phyloP scores from a whole-genome alignment of 352 stramenopile species.

The Phytophthora sojae region DNA sequence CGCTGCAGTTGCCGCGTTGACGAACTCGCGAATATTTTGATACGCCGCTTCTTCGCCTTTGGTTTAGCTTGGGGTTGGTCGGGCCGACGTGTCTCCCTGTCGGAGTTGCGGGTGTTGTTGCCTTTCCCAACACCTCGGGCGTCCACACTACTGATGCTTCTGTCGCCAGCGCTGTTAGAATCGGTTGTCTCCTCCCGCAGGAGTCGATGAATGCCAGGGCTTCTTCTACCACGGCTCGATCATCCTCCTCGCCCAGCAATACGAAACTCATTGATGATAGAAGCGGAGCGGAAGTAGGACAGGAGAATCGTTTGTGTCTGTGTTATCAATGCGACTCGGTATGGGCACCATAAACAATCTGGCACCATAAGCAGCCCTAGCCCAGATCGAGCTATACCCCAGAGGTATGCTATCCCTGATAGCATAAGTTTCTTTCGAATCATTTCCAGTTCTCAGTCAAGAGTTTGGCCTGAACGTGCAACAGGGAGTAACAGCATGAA shows the following conservation, averaged over 20 bases:
- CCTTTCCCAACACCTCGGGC: background rate
- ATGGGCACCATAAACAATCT: no score
- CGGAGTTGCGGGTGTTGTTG: background rate
- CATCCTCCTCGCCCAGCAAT: constrained; percentile 10
- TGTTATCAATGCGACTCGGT: no score
- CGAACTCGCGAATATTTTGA: constrained; percentile 30
- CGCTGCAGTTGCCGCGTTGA: constrained; percentile 28
- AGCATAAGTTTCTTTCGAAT: no score
- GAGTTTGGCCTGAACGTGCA: no score
- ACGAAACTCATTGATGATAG: constrained; percentile 20
- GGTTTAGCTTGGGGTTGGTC: background rate
- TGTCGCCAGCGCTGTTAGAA: background rate
- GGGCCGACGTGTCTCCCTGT: background rate
- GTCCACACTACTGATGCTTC: background rate
- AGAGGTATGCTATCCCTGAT: no score
- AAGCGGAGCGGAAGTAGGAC: no score
- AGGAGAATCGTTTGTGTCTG: no score
- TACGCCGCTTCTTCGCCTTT: constrained; percentile 20
- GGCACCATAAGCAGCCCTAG: no score
- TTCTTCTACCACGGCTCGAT: constrained; percentile 14
- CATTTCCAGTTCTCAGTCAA: no score
- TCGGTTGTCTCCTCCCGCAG: background rate
- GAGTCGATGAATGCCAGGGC: constrained; percentile 30
- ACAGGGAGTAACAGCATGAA: no score
- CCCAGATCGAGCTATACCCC: no score